These are phyloP conservation scores for Candida chilensis DNA, from an alignment of 805 yeast genomes.

Conservation along the genomic window DNA sequence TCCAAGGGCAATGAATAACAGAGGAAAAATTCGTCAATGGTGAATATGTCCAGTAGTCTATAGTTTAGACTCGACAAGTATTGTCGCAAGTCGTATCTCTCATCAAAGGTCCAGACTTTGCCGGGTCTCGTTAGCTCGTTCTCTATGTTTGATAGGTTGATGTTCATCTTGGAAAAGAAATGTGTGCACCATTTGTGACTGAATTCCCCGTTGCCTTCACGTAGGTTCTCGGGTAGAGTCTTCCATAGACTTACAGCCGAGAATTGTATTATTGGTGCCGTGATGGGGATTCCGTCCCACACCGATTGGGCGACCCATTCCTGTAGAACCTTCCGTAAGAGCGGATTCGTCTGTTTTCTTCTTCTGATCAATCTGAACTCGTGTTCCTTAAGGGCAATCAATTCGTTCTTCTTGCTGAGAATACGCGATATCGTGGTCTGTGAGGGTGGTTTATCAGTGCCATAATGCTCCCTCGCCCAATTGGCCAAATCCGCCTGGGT, in stretches of 20 bases:
- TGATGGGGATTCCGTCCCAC: slow-evolving; percentile 59
- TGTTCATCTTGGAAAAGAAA: slow-evolving; percentile 37
- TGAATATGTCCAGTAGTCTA: slow-evolving; percentile 43
- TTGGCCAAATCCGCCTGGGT: slow-evolving; percentile 55
- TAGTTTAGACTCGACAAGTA: slow-evolving; percentile 30
- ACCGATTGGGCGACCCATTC: slow-evolving; percentile 63
- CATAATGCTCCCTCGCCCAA: slow-evolving; percentile 54
- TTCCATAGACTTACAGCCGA: slow-evolving; percentile 61
- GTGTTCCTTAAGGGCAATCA: slow-evolving; percentile 38
- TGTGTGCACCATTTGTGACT: slow-evolving; percentile 53
- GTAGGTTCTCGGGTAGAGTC: slow-evolving; percentile 38
- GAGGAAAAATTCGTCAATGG: slow-evolving; percentile 51
- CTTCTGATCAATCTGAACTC: slow-evolving; percentile 43
- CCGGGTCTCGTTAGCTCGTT: slow-evolving; percentile 29
- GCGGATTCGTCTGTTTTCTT: slow-evolving; percentile 43
- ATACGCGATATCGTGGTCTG: slow-evolving; percentile 62
- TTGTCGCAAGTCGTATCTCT: slow-evolving; percentile 36
- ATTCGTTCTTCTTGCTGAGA: slow-evolving; percentile 44
- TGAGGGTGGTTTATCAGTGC: slow-evolving; percentile 45
- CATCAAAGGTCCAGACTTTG: slow-evolving; percentile 56
- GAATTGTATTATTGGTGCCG: slow-evolving; percentile 53
- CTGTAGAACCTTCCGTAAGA: slow-evolving; percentile 49
- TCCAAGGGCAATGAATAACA: slow-evolving; percentile 55
- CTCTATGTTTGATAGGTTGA: slow-evolving; percentile 37
- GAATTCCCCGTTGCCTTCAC: slow-evolving; percentile 60